These are phyloP conservation scores for Fusarium cicatricum DNA, from an alignment of 2,329 filamentous ascomycete genomes.

Conservation along the genomic window DNA sequence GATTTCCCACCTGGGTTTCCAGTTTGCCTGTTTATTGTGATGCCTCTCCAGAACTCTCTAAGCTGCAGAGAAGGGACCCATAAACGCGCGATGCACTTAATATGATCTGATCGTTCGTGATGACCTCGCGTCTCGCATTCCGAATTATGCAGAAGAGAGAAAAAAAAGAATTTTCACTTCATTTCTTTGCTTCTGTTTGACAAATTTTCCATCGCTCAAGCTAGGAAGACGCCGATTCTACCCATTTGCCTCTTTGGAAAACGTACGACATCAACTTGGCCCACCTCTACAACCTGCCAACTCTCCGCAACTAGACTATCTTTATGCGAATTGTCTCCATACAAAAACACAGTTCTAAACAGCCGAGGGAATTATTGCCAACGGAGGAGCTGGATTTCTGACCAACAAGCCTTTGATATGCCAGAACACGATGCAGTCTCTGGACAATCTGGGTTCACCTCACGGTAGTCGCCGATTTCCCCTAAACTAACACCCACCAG, in stretches of 20 bases:
- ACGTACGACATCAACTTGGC: conserved; percentile 16
- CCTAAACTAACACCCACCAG: too few relatives aligned
- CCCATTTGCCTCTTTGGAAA: neutral
- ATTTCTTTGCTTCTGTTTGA: neutral
- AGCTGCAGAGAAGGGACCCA: too few relatives aligned
- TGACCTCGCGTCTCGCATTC: neutral
- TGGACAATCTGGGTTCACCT: too few relatives aligned
- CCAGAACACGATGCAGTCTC: too few relatives aligned
- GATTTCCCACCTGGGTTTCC: neutral
- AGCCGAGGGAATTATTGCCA: neutral
- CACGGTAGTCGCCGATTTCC: too few relatives aligned
- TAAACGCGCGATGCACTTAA: neutral
- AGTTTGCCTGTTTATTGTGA: too few relatives aligned
- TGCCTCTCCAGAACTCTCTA: too few relatives aligned
- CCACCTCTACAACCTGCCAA: too few relatives aligned
- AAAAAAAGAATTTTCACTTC: neutral
- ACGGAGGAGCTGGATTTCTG: too few relatives aligned
- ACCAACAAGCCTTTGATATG: neutral
- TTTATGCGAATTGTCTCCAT: too few relatives aligned
- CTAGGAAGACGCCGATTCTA: conserved; percentile 5
- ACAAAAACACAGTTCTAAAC: too few relatives aligned
- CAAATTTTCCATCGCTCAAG: neutral
- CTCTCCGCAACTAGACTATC: neutral
- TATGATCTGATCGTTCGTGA: neutral
- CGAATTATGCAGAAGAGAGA: neutral